Evolutionary conservation across 1,284 basidiomycete genomes (phyloP).

Genomic region (Ceratobasidium sp.): DNA sequence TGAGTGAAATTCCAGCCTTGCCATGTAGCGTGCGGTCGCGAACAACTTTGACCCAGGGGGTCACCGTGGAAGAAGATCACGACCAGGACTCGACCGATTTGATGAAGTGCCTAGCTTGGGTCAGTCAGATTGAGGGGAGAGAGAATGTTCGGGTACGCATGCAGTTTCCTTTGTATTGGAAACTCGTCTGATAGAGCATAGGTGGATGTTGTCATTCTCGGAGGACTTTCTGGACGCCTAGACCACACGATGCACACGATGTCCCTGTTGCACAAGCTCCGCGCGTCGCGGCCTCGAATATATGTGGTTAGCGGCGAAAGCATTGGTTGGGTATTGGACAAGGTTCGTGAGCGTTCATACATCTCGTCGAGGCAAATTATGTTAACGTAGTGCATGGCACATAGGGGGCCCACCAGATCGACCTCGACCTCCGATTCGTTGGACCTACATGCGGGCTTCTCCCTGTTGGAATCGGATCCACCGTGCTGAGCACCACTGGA

Average conservation of each 20-base stretch:
- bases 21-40: conserved; percentile 30
- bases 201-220: conserved; percentile 83
- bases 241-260: conserved; percentile 96
- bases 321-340: conserved; percentile 87
- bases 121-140: conserved; percentile 68
- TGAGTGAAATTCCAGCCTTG: conserved; percentile 54
- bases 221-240: conserved; percentile 89
- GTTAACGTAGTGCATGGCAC: conserved; percentile 24
- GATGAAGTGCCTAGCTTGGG: conserved; percentile 85
- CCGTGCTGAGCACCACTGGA: conserved; percentile 83
- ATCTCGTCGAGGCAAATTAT: conserved; percentile 17
- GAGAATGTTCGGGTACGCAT: conserved; percentile 46
- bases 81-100: conserved; percentile 93
- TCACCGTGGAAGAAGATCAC: conserved; percentile 73
- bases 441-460: conserved; percentile 94
- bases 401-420: conserved; percentile 84
- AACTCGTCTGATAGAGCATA: conserved; percentile 53
- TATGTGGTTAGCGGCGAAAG: conserved; percentile 89
- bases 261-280: conserved; percentile 85
- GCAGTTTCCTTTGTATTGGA: not conserved
- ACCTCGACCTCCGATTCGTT: conserved; percentile 76
- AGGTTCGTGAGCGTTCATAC: conserved; percentile 62
- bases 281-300: conserved; percentile 69
- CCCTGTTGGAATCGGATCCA: conserved; percentile 84
- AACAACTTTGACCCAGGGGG: conserved; percentile 63